Base-by-base conservation (phyloP, 768 basidiomycete species). In the Mycena chlorophos region DNA sequence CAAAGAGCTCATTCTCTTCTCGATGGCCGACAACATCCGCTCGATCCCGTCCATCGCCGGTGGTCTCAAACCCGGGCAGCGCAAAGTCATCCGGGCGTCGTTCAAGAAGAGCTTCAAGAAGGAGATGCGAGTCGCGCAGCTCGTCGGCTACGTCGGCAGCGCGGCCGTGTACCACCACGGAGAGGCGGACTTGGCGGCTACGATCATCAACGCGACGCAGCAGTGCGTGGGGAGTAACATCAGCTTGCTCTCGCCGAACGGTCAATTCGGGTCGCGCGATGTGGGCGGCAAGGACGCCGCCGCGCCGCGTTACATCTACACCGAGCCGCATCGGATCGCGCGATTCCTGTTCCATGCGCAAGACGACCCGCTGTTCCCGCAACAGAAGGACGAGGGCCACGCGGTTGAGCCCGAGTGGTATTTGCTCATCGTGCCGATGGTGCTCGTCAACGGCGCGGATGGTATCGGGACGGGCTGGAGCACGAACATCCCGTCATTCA, bases 401-500 rank as follows among this genome's bases (percentile, higher is more conserved):
- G 65, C 75, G 51, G 93, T 99, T 60, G 96, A 99, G 69, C 97
- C 97, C 1, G 92, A 94, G 63, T 98, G 85, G 73, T 99, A 97
- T 67, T 78, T 98, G 74, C 96, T 97, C 17, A 71, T 94, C 38
- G 65, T 99, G 1, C 97, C 97, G 0, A 77, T 95, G 69, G 80
- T 98, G 0, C 78, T 99, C 49, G 71, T 98, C 67, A 98, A 99
- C 64, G 97, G 97, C 6, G 87, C 91, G 10, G 95, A 98, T 61
- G 97, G 97, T 75, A 98, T 99, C 64, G 97, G 97, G 42, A 99
- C 97, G 53, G 94, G 91, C 61, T 99, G 97, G 96, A 95, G 93
- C 67, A 98, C 97, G 1, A 84, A 72, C 38, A 77, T 99, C 49
- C 97, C 97, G 2, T 88, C 87, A 65, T 98, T 86, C 77, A 98